Percentiles rank a stretch among this genome's conserved stretches.
phyloP scores from a whole-genome alignment of 306 rosid species.

The Quercus alba region DNA sequence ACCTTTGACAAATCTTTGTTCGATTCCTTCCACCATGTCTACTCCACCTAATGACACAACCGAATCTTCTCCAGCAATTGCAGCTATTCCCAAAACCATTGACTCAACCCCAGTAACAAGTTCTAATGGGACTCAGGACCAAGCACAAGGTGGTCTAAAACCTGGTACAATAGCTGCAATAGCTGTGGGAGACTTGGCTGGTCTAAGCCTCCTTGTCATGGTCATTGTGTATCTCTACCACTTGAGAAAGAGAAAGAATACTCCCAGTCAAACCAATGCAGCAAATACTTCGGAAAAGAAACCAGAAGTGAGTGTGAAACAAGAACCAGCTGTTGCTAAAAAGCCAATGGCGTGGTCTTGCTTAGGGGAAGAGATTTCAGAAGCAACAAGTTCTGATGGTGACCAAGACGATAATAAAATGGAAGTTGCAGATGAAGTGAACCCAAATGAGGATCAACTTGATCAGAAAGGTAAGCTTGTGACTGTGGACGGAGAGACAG shows the following conservation, averaged over 20 bases:
- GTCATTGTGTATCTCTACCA: constrained; percentile 63
- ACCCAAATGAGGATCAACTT: constrained; percentile 2
- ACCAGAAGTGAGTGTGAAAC: constrained; percentile 15
- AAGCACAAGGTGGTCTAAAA: constrained; percentile 45
- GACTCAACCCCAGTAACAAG: constrained; percentile 40
- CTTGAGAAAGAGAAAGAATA: constrained; percentile 34
- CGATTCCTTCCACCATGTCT: constrained; percentile 69
- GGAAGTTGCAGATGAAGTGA: not conserved
- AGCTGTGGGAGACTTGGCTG: constrained; percentile 70
- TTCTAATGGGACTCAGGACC: constrained; percentile 29
- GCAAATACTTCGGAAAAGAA: constrained; percentile 18
- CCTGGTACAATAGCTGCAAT: constrained; percentile 76
- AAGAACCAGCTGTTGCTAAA: constrained; percentile 3
- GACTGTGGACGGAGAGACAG: constrained; percentile 59
- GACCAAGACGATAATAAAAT: constrained; percentile 33
- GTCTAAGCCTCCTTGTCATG: constrained; percentile 43
- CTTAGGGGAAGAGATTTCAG: constrained; percentile 72
- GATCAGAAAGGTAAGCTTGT: constrained; percentile 49
- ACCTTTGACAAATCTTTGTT: constrained; percentile 67
- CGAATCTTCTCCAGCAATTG: constrained; percentile 79
- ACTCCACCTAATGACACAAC: constrained; percentile 45
- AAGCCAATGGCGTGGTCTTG: constrained; percentile 53
- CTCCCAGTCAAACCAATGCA: constrained; percentile 1
- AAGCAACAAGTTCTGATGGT: constrained; percentile 69
- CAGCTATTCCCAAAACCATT: constrained; percentile 78